A percentile compares a stretch with the other conserved stretches of the same genome.
Evolutionary conservation across 1,139 yeast species (phyloP).

Genomic region (Blastobotrys elegans): DNA sequence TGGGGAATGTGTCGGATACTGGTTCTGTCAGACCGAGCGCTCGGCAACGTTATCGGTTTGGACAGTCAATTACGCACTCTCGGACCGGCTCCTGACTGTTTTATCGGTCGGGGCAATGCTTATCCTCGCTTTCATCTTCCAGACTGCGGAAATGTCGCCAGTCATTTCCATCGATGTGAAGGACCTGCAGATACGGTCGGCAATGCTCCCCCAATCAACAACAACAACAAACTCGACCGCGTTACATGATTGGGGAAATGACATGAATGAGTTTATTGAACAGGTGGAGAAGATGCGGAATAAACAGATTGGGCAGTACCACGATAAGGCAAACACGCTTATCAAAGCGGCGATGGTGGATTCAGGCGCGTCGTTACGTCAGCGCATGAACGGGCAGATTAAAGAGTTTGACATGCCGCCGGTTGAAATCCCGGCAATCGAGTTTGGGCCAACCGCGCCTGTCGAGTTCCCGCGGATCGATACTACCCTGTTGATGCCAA

Average conservation of each 20-base stretch:
- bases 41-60: conserved; percentile 10
- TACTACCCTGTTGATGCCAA: background rate
- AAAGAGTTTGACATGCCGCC: background rate
- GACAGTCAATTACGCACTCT: conserved; percentile 14
- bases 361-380: background rate
- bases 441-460: background rate
- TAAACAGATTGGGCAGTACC: background rate
- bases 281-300: background rate
- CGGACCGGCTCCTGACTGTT: conserved; percentile 10
- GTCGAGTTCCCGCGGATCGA: background rate
- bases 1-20: conserved; percentile 2
- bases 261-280: background rate
- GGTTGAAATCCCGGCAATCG: background rate
- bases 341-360: conserved; percentile 3
- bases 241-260: background rate
- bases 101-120: conserved; percentile 5
- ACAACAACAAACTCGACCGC: background rate
- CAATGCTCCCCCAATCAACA: background rate
- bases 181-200: background rate
- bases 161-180: background rate
- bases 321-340: background rate
- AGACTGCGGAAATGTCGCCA: background rate
- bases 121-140: conserved; percentile 12
- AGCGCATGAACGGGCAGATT: conserved; percentile 1
- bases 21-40: background rate